These are phyloP conservation scores for Penicillium sp. DNA, from an alignment of 2,329 filamentous ascomycete genomes.

Conservation along the genomic window DNA sequence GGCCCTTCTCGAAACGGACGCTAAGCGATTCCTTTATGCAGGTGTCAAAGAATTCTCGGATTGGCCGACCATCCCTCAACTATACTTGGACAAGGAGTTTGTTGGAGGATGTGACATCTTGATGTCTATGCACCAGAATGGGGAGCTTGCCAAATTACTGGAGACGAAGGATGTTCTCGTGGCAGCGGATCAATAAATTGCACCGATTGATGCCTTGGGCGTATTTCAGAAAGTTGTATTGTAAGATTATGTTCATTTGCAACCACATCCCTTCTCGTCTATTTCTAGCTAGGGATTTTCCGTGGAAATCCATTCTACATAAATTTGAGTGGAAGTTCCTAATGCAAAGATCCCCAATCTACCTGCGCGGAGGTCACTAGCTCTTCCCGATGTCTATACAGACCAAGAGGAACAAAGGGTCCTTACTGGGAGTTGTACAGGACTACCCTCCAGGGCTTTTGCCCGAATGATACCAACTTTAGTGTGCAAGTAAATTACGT, in stretches of 20 bases:
- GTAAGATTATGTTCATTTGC: constrained; percentile 15
- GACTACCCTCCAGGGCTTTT: neutral
- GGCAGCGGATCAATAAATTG: constrained; percentile 51
- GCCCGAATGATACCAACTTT: too few species aligned
- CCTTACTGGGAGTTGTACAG: neutral
- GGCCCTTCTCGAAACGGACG: neutral
- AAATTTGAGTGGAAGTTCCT: constrained; percentile 4
- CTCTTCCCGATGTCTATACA: neutral
- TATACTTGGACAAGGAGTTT: constrained; percentile 95
- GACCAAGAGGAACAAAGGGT: neutral
- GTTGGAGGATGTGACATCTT: constrained; percentile 97
- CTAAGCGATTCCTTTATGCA: constrained; percentile 34
- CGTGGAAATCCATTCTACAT: too few species aligned
- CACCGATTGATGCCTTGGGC: neutral
- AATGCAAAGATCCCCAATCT: neutral
- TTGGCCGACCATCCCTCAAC: constrained; percentile 97
- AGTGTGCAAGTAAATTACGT: neutral
- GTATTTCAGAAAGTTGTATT: constrained; percentile 9
- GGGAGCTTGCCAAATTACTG: constrained; percentile 85
- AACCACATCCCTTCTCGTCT: neutral
- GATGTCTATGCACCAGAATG: constrained; percentile 95
- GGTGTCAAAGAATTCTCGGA: constrained; percentile 99
- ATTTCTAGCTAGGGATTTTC: neutral
- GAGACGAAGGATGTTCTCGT: constrained; percentile 89
- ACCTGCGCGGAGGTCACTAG: neutral